Evolutionary conservation across 83 land plant species (phyloP).

Genomic region (Picea engelmannii): DNA sequence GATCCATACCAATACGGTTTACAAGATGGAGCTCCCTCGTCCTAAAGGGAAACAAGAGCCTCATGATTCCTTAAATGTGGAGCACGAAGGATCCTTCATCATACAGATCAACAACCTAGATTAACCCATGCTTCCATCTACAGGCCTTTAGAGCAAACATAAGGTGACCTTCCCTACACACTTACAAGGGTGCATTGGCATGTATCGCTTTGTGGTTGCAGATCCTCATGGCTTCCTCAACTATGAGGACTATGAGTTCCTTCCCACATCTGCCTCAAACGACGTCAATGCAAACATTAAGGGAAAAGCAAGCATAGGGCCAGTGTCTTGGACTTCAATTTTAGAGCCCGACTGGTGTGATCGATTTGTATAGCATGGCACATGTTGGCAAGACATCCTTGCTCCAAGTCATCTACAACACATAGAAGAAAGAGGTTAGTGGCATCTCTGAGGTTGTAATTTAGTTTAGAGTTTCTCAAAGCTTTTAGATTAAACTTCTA

Average conservation of each 20-base stretch:
- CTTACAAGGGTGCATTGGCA: constrained; percentile 71
- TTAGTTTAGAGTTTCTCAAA: too few species aligned
- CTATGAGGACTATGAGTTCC: constrained; percentile 91
- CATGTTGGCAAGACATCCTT: too few species aligned
- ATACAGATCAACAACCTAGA: constrained; percentile 85
- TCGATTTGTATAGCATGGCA: too few species aligned
- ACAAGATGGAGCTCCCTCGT: constrained; percentile 70
- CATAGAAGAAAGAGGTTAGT: too few species aligned
- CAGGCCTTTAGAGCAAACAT: constrained; percentile 68
- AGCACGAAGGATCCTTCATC: constrained; percentile 71
- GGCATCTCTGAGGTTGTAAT: too few species aligned
- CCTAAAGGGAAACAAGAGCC: constrained; percentile 40
- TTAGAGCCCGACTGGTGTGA: too few species aligned
- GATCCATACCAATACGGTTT: constrained; percentile 77
- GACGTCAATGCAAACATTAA: constrained; percentile 51
- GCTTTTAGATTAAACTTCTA: too few species aligned
- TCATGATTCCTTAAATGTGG: constrained; percentile 71
- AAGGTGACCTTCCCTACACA: constrained; percentile 75
- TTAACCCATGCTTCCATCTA: constrained; percentile 34
- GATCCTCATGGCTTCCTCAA: constrained; percentile 88
- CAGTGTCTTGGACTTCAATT: too few species aligned
- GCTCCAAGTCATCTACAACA: too few species aligned
- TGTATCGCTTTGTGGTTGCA: constrained; percentile 52
- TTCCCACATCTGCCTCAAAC: constrained; percentile 78
- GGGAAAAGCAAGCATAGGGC: too few species aligned